Base-by-base conservation (phyloP, 192 early-diverging fungal genomes). In the Umbelopsis ramanniana region DNA sequence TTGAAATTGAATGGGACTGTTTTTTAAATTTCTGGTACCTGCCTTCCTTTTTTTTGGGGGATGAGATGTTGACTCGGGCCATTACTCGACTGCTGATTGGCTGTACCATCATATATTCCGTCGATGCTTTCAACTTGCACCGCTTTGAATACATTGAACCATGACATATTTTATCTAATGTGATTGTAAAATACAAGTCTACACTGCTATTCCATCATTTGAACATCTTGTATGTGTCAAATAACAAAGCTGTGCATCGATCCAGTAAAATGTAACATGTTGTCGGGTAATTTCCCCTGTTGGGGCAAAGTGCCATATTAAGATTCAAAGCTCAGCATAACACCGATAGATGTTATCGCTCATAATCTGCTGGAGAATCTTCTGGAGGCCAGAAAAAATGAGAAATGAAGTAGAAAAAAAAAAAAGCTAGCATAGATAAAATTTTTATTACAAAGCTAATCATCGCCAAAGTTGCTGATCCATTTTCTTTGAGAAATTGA, bases 61-160 rank as follows among this genome's bases (percentile, higher is more conserved):
- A 63, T 22, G 17, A 63, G 57, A 63, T 60, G 37, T 60, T 63
- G 57, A 63, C 57, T 63, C 57, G 57, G 57, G 33, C 33, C n/a
- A 63, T 63, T 63, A 29, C 29, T 4, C 8, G 29, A 29, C 17
- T 14, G 26, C 3, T 63, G 29, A 63, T 63, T 63, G 57, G 57
- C 26, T 63, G n/a, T 6, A 17, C 11, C 11, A 29, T 37, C 54
- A 14, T 33, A 29, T 24, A 24, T 57, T 57, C 22, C 26, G 23
- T 26, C 23, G 26, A 6, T 29, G 29, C 29, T 29, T 29, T 29
- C 29, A 29, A 29, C 29, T 3, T 29, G 3, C 29, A 29, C 3
- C 29, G 29, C 29, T 29, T 29, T 29, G 1, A n/a, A 29, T 29
- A 29, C 29, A 29, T 29, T 3, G 29, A 29, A 29, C 29, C 29